phyloP scores from a whole-genome alignment of 805 yeast species.

The Yamadazyma takamatsuzukensis region DNA sequence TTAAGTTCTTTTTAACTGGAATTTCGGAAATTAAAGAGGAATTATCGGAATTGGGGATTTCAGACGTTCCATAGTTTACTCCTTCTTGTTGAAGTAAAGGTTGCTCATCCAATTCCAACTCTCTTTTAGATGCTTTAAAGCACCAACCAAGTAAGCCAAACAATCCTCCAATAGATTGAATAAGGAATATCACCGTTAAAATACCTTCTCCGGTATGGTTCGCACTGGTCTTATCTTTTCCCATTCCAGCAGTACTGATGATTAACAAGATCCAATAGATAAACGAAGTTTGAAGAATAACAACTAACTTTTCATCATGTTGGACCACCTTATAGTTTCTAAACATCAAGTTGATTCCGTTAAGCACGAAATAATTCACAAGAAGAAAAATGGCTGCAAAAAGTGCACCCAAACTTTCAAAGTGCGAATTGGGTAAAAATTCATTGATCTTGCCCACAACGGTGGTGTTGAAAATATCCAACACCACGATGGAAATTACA shows the following conservation, averaged over 20 bases:
- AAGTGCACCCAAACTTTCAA: conserved; percentile 29
- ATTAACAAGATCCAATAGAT: conserved; percentile 56
- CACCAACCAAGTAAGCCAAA: conserved; percentile 53
- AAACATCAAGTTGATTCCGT: conserved; percentile 35
- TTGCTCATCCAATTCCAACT: conserved; percentile 13
- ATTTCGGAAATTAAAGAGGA: conserved; percentile 24
- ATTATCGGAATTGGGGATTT: conserved; percentile 9
- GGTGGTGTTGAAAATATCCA: conserved; percentile 20
- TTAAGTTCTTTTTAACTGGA: conserved; percentile 11
- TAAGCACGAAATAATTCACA: conserved; percentile 54
- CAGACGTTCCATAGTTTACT: conserved; percentile 17
- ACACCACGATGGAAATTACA: conserved; percentile 35
- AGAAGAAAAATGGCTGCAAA: conserved; percentile 49
- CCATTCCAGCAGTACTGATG: conserved; percentile 43
- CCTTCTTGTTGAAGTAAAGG: conserved; percentile 25
- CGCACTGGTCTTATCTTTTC: conserved; percentile 36
- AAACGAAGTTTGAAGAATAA: conserved; percentile 48
- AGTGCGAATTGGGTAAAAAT: conserved; percentile 39
- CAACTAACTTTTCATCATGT: conserved; percentile 43
- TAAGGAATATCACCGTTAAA: conserved; percentile 42
- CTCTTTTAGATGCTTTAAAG: conserved; percentile 16
- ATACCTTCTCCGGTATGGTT: conserved; percentile 54
- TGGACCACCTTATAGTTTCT: conserved; percentile 28
- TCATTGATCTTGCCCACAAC: conserved; percentile 20
- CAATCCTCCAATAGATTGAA: conserved; percentile 45